phyloP scores from a whole-genome alignment of 116 monocot genomes.

The Iris pallida region DNA sequence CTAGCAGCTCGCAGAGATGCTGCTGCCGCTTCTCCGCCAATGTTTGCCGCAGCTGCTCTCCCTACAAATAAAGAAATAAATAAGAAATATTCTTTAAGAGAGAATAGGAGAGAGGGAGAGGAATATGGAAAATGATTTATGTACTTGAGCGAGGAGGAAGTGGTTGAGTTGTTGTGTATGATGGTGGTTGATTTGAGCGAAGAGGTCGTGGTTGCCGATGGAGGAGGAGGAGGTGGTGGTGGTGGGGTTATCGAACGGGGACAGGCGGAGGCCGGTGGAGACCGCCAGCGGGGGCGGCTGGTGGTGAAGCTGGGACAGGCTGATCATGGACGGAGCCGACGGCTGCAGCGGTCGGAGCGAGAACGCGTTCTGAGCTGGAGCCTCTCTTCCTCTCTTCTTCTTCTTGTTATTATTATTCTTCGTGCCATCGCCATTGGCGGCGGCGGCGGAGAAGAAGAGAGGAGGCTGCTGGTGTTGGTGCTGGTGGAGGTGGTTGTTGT shows the following conservation, averaged over 20 bases:
- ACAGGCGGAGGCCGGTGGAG: constrained; percentile 28
- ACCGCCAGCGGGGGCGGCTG: constrained; percentile 10
- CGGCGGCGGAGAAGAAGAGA: constrained; percentile 10
- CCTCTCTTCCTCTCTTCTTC: constrained; percentile 27
- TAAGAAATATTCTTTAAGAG: too few relatives aligned
- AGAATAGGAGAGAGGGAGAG: not conserved
- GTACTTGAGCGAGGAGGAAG: constrained; percentile 34
- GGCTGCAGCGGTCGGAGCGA: too few relatives aligned
- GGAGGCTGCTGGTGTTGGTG: constrained; percentile 13
- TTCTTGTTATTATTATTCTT: not conserved
- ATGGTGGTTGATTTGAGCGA: constrained; percentile 20
- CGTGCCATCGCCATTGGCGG: too few relatives aligned
- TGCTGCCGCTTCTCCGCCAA: constrained; percentile 17
- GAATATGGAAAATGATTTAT: not conserved
- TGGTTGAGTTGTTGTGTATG: constrained; percentile 31
- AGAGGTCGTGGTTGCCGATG: constrained; percentile 18
- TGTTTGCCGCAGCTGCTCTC: constrained; percentile 39
- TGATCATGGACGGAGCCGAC: too few relatives aligned
- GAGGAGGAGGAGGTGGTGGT: too few relatives aligned
- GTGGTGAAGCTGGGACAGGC: not conserved
- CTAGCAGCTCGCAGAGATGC: constrained; percentile 24
- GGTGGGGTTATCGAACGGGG: too few relatives aligned
- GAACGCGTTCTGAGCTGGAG: too few relatives aligned
- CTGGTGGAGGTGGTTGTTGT: constrained; percentile 5
- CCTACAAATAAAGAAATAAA: too few relatives aligned